Conservation (phyloP, 1,284 basidiomycete species). For the Wallemia ichthyophaga region DNA sequence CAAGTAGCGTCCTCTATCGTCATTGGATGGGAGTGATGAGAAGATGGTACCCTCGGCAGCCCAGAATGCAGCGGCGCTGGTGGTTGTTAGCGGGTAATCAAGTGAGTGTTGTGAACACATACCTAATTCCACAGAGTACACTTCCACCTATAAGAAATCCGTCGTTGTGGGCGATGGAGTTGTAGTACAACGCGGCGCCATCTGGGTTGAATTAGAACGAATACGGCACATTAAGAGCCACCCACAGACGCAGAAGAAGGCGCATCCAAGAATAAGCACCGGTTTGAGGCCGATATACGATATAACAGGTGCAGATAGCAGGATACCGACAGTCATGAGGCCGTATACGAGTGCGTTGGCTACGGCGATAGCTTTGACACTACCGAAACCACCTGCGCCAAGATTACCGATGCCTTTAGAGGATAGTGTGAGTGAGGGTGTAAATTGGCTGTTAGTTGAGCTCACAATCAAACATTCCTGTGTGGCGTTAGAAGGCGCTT, state of each 20-base stretch:
- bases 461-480: not conserved
- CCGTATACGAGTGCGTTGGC: conserved; percentile 12
- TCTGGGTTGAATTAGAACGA: conserved; percentile 10
- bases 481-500: not conserved
- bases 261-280: not conserved
- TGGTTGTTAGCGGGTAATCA: not conserved
- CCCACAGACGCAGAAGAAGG: not conserved
- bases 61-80: conserved; percentile 12
- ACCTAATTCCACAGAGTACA: conserved; percentile 9
- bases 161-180: conserved; percentile 7
- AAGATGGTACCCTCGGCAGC: conserved; percentile 10
- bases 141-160: conserved; percentile 12
- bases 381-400: conserved; percentile 12
- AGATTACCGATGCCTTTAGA: conserved; percentile 5
- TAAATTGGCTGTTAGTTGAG: no score
- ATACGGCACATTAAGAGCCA: not conserved
- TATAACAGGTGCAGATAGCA: conserved; percentile 2
- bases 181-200: conserved; percentile 13
- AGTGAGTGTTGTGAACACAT: not conserved
- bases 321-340: conserved; percentile 1
- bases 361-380: conserved; percentile 11
- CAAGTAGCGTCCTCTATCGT: conserved; percentile 10
- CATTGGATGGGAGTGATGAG: conserved; percentile 11
- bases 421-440: no score
- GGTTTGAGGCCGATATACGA: conserved; percentile 11